Evolutionary conservation across 2,329 filamentous ascomycete species (phyloP).

Genomic region (Sclerotinia minor): DNA sequence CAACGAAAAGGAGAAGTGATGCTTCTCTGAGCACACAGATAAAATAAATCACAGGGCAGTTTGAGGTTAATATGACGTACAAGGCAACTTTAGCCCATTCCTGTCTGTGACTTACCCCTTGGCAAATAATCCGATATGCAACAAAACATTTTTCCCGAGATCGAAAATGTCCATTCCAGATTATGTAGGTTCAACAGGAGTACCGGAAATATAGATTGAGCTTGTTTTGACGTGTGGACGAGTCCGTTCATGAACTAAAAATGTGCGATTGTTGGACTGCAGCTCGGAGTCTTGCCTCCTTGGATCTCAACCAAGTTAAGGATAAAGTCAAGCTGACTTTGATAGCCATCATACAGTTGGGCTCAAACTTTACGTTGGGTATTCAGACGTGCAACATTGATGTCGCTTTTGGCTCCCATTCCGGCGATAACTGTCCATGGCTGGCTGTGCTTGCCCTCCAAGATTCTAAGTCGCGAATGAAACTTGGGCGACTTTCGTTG

Average conservation of each 20-base stretch:
- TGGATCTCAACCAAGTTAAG: background rate
- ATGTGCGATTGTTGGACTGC: background rate
- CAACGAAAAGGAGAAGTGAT: constrained; percentile 1
- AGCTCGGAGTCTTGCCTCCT: background rate
- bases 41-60: background rate
- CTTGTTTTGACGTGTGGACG: background rate
- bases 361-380: background rate
- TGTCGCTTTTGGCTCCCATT: constrained; percentile 14
- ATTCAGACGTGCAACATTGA: constrained; percentile 23
- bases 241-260: background rate
- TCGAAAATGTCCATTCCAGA: background rate
- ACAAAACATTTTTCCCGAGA: background rate
- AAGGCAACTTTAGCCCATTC: background rate
- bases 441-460: constrained; percentile 8
- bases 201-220: background rate
- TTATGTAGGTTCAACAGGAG: background rate
- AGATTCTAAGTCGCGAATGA: constrained; percentile 23
- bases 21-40: background rate
- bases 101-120: background rate
- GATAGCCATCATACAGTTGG: background rate
- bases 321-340: background rate
- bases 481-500: too few species aligned
- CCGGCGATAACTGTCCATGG: constrained; percentile 21
- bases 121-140: background rate
- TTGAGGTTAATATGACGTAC: background rate